Evolutionary conservation across 208 protist genomes (phyloP).

Genomic region (Leishmania amazonensis): DNA sequence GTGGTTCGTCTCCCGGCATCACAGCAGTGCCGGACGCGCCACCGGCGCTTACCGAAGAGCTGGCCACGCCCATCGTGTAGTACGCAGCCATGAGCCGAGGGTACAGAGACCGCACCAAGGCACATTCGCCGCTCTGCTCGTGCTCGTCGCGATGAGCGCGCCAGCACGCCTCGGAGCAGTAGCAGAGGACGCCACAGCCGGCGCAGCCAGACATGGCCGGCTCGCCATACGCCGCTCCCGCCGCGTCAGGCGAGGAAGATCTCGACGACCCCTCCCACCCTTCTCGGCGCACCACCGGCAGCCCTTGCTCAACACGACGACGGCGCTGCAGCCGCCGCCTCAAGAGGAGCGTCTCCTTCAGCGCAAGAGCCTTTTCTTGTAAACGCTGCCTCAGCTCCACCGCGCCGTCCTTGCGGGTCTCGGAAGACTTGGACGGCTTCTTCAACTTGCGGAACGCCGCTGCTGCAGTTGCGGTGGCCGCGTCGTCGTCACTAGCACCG

Average conservation of each 20-base stretch:
- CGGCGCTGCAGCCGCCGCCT: constrained; percentile 23
- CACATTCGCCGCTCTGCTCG: constrained; percentile 47
- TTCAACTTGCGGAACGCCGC: constrained; percentile 30
- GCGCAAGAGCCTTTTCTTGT: constrained; percentile 30
- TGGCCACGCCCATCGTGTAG: constrained; percentile 24
- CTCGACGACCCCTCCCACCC: constrained; percentile 13
- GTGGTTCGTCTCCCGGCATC: constrained; percentile 41
- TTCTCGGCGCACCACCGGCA: constrained; percentile 17
- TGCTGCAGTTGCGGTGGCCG: neutral
- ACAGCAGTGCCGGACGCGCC: constrained; percentile 3
- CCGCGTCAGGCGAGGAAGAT: neutral
- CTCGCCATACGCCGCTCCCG: neutral
- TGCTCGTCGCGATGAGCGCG: constrained; percentile 36
- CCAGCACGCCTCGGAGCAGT: constrained; percentile 63
- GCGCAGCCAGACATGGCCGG: constrained; percentile 45
- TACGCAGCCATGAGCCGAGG: constrained; percentile 59
- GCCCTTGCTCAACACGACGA: neutral
- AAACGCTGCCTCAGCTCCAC: constrained; percentile 48
- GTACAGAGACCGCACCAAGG: constrained; percentile 53
- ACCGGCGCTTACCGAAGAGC: neutral
- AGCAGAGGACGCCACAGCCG: constrained; percentile 62
- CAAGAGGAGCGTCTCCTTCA: constrained; percentile 36
- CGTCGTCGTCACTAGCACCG: neutral
- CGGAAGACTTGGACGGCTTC: constrained; percentile 58
- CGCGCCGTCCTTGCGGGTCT: constrained; percentile 52